These are phyloP conservation scores for Platanthera zijinensis DNA, from an alignment of 106 monocot species.

Conservation along the genomic window DNA sequence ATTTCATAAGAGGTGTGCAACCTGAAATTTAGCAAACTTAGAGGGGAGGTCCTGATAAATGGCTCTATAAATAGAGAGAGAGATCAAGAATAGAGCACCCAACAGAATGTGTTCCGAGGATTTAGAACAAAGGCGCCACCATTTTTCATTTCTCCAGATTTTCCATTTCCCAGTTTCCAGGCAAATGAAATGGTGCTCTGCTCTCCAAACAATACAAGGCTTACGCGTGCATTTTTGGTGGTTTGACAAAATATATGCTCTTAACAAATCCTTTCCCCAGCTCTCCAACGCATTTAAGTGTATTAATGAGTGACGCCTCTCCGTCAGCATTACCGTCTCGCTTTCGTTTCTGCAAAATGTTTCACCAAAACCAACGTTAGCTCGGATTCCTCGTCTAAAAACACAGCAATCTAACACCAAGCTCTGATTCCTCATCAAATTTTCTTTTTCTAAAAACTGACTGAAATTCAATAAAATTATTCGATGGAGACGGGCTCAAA, in stretches of 20 bases:
- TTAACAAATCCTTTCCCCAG: conserved; percentile 53
- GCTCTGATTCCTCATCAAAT: too few relatives aligned
- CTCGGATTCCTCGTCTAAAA: not conserved
- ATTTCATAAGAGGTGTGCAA: too few relatives aligned
- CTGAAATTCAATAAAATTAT: not conserved
- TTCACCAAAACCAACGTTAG: not conserved
- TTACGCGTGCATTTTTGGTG: conserved; percentile 14
- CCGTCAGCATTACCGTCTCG: conserved; percentile 20
- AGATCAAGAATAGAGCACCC: too few relatives aligned
- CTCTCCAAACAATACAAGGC: not conserved
- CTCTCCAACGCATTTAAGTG: conserved; percentile 47
- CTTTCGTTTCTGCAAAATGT: conserved; percentile 27
- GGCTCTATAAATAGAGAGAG: too few relatives aligned
- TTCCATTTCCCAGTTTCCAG: too few relatives aligned
- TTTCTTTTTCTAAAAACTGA: not conserved
- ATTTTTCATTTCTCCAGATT: too few relatives aligned
- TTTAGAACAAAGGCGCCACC: too few relatives aligned
- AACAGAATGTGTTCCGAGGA: too few relatives aligned
- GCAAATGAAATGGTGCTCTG: too few relatives aligned
- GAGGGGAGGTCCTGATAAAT: too few relatives aligned
- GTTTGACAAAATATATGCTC: conserved; percentile 44
- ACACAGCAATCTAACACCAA: not conserved
- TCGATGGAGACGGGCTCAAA: not conserved
- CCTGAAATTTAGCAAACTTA: too few relatives aligned
- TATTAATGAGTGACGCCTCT: conserved; percentile 4